These are phyloP conservation scores for Nyssa sinensis DNA, from an alignment of 148 eudicot genomes.

Conservation along the genomic window DNA sequence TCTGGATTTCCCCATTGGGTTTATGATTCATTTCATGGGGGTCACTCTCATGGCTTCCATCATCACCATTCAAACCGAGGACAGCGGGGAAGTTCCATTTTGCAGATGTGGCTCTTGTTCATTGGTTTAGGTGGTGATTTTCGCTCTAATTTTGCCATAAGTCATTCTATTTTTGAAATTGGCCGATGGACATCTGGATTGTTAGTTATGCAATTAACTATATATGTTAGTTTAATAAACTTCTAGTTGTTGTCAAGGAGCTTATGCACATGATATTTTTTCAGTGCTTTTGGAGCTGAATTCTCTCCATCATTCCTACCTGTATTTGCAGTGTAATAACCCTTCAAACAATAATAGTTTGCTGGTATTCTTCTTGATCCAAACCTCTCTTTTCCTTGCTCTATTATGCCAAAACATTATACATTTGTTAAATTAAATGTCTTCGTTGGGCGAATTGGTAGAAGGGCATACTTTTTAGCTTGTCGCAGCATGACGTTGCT, in stretches of 20 bases:
- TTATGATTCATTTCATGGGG: constrained; percentile 36
- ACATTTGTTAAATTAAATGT: too few species aligned
- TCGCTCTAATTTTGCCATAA: constrained; percentile 21
- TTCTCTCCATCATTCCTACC: background rate
- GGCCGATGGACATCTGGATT: background rate
- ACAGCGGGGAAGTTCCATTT: constrained; percentile 19
- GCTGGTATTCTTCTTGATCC: too few species aligned
- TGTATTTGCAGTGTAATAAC: too few species aligned
- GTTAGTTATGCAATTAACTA: background rate
- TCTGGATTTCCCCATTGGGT: constrained; percentile 29
- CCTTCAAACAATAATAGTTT: too few species aligned
- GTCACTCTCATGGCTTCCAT: constrained; percentile 46
- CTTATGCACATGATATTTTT: background rate
- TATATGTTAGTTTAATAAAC: constrained; percentile 1
- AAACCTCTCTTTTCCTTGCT: too few species aligned
- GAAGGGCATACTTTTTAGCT: background rate
- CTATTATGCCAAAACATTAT: too few species aligned
- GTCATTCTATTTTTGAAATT: constrained; percentile 15
- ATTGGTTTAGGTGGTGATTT: constrained; percentile 21
- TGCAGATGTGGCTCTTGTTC: constrained; percentile 30
- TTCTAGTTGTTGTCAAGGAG: background rate
- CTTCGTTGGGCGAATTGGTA: background rate
- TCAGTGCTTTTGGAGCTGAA: background rate
- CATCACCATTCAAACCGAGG: constrained; percentile 26
- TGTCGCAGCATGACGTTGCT: background rate